A percentile compares a stretch with the other conserved stretches of the same genome.
Evolutionary conservation across 2,329 filamentous ascomycete species (phyloP).

Genomic region (Exophiala calicioides): DNA sequence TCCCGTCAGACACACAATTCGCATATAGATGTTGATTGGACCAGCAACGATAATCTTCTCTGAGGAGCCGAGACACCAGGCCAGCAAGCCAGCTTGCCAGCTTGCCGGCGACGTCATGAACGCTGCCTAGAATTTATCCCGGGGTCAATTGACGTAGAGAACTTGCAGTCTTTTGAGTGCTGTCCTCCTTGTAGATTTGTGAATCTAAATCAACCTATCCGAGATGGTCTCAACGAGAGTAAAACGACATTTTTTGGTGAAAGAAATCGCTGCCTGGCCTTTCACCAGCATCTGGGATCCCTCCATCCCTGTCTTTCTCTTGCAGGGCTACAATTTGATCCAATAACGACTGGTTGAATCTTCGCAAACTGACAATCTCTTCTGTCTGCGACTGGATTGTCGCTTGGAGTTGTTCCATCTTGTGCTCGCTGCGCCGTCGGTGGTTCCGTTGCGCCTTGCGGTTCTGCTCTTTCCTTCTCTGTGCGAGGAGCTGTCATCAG

Average conservation of each 20-base stretch:
- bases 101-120: too few species aligned
- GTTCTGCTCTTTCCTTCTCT: slow-evolving; percentile 26
- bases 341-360: slow-evolving; percentile 17
- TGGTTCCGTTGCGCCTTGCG: slow-evolving; percentile 26
- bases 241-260: background rate
- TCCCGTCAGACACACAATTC: too few species aligned
- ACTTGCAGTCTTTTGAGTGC: background rate
- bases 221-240: too few species aligned
- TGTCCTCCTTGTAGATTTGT: too few species aligned
- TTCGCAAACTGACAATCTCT: slow-evolving; percentile 19
- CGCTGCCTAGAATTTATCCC: too few species aligned
- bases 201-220: too few species aligned
- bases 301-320: slow-evolving; percentile 3
- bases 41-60: too few species aligned
- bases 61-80: too few species aligned
- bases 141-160: background rate
- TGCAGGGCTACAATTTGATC: slow-evolving; percentile 16
- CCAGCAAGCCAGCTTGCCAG: too few species aligned
- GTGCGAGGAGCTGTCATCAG: slow-evolving; percentile 1
- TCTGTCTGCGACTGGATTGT: slow-evolving; percentile 17
- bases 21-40: too few species aligned
- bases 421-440: slow-evolving; percentile 23
- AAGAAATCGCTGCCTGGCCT: background rate
- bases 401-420: slow-evolving; percentile 19
- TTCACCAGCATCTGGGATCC: slow-evolving; percentile 2